A percentile compares a stretch with the other conserved stretches of the same genome.
phyloP scores from a whole-genome alignment of 1,139 yeast genomes.

The Taphrina betulina region DNA sequence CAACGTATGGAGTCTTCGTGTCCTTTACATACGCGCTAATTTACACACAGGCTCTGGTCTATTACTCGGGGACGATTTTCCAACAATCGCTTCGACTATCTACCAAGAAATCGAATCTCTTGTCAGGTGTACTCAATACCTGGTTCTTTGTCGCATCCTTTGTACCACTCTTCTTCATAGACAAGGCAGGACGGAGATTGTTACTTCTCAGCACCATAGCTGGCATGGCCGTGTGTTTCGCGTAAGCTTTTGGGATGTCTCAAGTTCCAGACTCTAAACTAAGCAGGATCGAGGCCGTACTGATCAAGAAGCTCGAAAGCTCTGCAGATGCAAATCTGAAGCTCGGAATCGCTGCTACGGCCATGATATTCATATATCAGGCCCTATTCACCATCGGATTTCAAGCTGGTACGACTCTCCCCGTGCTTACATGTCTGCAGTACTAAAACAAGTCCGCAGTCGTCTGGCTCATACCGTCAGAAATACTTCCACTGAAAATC shows the following conservation, averaged over 20 bases:
- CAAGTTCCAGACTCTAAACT: slow-evolving; percentile 15
- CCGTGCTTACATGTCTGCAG: too few relatives aligned
- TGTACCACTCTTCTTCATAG: slow-evolving; percentile 90
- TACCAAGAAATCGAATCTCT: slow-evolving; percentile 68
- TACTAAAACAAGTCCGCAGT: too few relatives aligned
- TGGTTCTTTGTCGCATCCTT: slow-evolving; percentile 72
- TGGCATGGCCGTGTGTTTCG: slow-evolving; percentile 61
- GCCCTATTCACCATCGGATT: slow-evolving; percentile 37
- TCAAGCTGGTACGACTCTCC: too few relatives aligned
- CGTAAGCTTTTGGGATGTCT: slow-evolving; percentile 30
- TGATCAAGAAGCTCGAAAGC: not conserved
- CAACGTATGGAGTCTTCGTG: slow-evolving; percentile 82
- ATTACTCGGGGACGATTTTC: slow-evolving; percentile 29
- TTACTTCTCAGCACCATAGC: slow-evolving; percentile 73
- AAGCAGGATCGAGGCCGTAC: slow-evolving; percentile 4
- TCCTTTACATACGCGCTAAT: slow-evolving; percentile 91
- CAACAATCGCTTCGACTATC: slow-evolving; percentile 88
- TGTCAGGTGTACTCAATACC: slow-evolving; percentile 87
- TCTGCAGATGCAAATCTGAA: not conserved
- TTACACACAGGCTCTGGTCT: slow-evolving; percentile 56
- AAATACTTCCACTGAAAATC: slow-evolving; percentile 35
- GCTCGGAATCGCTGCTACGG: slow-evolving; percentile 36
- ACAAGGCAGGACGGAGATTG: slow-evolving; percentile 86
- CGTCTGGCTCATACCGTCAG: slow-evolving; percentile 38
- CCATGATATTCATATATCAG: slow-evolving; percentile 35